Evolutionary conservation across 2,329 filamentous ascomycete genomes (phyloP).

Genomic region (Cladosporium sp.): DNA sequence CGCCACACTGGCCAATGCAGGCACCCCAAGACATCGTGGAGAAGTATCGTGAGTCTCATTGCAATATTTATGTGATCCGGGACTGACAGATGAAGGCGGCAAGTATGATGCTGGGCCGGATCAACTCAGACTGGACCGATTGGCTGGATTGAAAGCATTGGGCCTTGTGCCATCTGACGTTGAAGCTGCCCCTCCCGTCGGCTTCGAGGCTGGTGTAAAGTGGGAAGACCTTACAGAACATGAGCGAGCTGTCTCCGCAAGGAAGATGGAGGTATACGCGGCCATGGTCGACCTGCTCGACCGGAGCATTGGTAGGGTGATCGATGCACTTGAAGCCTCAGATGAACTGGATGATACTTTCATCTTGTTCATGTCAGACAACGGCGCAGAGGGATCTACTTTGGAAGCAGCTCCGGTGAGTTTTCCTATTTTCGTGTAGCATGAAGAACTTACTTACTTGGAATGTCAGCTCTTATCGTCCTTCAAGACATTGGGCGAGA

Average conservation of each 20-base stretch:
- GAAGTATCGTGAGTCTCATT: constrained; percentile 13
- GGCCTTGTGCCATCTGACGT: constrained; percentile 23
- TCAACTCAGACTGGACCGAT: constrained; percentile 19
- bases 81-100: constrained; percentile 12
- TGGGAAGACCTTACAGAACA: constrained; percentile 26
- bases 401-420: not conserved
- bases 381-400: constrained; percentile 33
- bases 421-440: too few relatives aligned
- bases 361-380: constrained; percentile 38
- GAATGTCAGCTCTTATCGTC: constrained; percentile 31
- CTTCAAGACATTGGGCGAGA: constrained; percentile 12
- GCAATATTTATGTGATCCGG: too few relatives aligned
- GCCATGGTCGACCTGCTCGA: constrained; percentile 24
- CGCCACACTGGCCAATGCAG: constrained; percentile 31
- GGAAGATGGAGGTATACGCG: constrained; percentile 35
- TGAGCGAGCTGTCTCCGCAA: constrained; percentile 22
- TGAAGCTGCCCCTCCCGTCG: constrained; percentile 18
- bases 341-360: constrained; percentile 35
- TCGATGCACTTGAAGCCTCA: constrained; percentile 28
- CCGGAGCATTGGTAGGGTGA: constrained; percentile 30
- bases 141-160: constrained; percentile 22
- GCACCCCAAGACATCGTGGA: constrained; percentile 23
- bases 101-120: constrained; percentile 27
- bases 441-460: too few relatives aligned
- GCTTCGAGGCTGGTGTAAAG: not conserved